Base-by-base conservation (phyloP, 768 basidiomycete species). In the Porpolomopsis calyptriformis region DNA sequence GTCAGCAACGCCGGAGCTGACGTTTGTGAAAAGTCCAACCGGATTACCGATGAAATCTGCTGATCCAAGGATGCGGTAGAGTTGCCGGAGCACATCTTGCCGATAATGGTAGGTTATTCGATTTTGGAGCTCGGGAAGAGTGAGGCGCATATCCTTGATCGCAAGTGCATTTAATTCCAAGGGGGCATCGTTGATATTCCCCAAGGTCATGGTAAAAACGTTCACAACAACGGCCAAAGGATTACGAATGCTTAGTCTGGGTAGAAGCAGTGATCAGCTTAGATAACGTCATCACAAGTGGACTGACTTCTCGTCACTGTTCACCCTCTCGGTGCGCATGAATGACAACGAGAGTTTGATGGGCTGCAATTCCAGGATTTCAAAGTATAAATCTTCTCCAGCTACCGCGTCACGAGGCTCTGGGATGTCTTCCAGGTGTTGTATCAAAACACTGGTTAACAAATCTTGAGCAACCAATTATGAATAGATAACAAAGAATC, bases 31-130 rank as follows among this genome's bases (percentile, higher is more conserved):
- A 36, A 99, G 73, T 8, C 96, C 96, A 37, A 98, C 92, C 3
- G 94, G 94, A 59, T 93, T 93, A 11, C 88, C 85, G 49, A 87
- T 85, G 66, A 98, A 94, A 64, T 98, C 94, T 0, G 93, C 96
- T 4, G 93, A 97, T n/a, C 96, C 94, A 11, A 99, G 73, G 36
- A 99, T 87, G 29, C 96, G 83, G 62, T 98, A 98, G 2, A 98
- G 72, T 59, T 99, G 96, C 9, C 89, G 83, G 31, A 94, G 71
- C 45, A 96, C 77, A 56, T 97, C 92, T 62, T 96, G 87, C 27
- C 87, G 77, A 60, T 98, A 99, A 59, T 98, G 94, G 49, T 93
- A 83, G 33, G 80, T 68, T 48, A 98, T 83, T 26, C 96, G 80
- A 45, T 70, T 78, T 60, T 85, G 80, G 14, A 99, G 71, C 49